Base-by-base conservation (phyloP, 1,284 basidiomycete genomes). In the Phellopilus nigrolimitatus region DNA sequence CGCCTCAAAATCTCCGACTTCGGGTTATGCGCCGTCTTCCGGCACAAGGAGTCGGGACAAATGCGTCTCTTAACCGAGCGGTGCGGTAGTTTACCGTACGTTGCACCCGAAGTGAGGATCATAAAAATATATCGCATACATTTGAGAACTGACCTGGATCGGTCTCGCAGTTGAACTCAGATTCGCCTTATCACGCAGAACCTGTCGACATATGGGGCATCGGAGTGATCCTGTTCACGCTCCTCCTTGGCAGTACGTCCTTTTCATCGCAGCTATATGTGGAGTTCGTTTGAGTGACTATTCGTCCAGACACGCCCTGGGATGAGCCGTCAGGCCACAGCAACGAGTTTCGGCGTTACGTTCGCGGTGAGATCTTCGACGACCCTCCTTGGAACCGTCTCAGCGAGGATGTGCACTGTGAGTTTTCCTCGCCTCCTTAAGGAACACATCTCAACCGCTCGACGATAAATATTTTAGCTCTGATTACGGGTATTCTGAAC, bases 121-220 rank as follows among this genome's bases (percentile, higher is more conserved):
- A 12, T 24, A 38, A 17, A 38, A 13, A 37, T 38, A 19, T 19
- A 3, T 17, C 19, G 45, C 15, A 3, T 49, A 45, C 19, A 46
- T 41, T 10, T 5, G 44, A 10, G 36, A 31, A 2, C 34, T 27
- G 31, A 43, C 19, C 12, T 30, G 15, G 54, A 43, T 24, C 38
- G 15, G 53, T 30, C 8, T 21, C 38, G 13, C 53, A 84, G 81
- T 59, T 87, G 30, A 74, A 72, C 47, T 66, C 64, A 19, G 66
- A 74, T n/a, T 65, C 60, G 2, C 71, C 89, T 0, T 99, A 98
- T 68, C 71, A 82, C 22, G 95, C 93, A 3, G 92, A 97, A 59
- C 93, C 95, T 0, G 83, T 98, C 33, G 95, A 99, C 66, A 84
- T 91, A 2, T 99, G 95, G 95, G 93, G 92, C 1, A 80, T 91